phyloP scores from a whole-genome alignment of 306 rosid genomes.

The Senna siamea region DNA sequence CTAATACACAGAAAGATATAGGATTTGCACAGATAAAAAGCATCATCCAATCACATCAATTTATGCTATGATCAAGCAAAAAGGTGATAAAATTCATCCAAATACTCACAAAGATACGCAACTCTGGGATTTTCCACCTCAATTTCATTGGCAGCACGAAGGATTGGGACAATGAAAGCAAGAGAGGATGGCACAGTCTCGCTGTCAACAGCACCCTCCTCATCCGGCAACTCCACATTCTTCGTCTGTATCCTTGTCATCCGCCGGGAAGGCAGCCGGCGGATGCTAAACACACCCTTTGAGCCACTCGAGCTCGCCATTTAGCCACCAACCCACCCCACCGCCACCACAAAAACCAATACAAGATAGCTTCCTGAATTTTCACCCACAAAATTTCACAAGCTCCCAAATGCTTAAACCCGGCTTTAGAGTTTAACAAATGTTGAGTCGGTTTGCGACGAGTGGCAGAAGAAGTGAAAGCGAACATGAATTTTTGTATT shows the following conservation, averaged over 20 bases:
- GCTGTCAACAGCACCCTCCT: slow-evolving; percentile 62
- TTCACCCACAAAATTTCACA: slow-evolving; percentile 30
- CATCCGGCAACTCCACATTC: slow-evolving; percentile 52
- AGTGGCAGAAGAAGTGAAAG: slow-evolving; percentile 42
- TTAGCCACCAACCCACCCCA: slow-evolving; percentile 27
- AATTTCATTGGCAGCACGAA: slow-evolving; percentile 88
- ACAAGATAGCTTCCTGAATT: slow-evolving; percentile 12
- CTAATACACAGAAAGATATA: not conserved
- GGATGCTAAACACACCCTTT: slow-evolving; percentile 50
- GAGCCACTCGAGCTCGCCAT: slow-evolving; percentile 95
- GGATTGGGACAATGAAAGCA: slow-evolving; percentile 70
- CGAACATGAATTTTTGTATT: slow-evolving; percentile 46
- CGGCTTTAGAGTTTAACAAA: slow-evolving; percentile 17
- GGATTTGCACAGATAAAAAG: not conserved
- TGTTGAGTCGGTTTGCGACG: not conserved
- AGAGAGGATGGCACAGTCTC: slow-evolving; percentile 80
- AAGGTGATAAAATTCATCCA: not conserved
- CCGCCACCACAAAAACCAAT: slow-evolving; percentile 15
- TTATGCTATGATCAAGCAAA: slow-evolving; percentile 8
- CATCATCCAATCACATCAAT: not conserved
- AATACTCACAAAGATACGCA: slow-evolving; percentile 85
- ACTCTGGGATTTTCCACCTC: slow-evolving; percentile 72
- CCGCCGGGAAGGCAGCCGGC: slow-evolving; percentile 54
- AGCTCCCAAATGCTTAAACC: slow-evolving; percentile 2
- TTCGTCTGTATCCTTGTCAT: slow-evolving; percentile 55